Evolutionary conservation across 768 basidiomycete species (phyloP), one percentile per base, ranked within the genome.

Genomic region (Vararia minispora): DNA sequence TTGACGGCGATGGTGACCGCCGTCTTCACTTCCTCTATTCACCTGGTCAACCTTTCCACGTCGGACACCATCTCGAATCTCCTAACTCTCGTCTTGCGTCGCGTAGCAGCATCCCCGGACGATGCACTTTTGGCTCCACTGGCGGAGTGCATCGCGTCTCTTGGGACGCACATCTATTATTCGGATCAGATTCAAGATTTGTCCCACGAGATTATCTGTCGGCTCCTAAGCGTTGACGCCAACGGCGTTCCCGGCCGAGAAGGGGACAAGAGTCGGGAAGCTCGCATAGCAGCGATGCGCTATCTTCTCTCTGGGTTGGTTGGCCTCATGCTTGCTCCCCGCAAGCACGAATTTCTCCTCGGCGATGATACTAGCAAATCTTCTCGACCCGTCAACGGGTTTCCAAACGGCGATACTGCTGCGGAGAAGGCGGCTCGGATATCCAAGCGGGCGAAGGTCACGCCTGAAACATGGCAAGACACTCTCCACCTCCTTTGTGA

Each of bases 111-210:
- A 23, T 69, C 79, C 41, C 62, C 71, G 1, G 60, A 72, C 9
- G 89, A 92, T 48, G 43, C 65, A 6, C 63, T 89, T 8, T 61
- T 97, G 9, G 68, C 76, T 0, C 57, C 69, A 6, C 55, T 91
- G 36, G 80, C 91, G 6, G 68, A 76, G 39, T 82, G 83, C 52
- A 80, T 92, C 29, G 67, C 82, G 2, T 85, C 90, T 0, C 65
- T 97, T 9, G 89, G 89, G 25, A 77, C 82, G 9, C 90, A 94
- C 52, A 78, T 94, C 38, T 92, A 95, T 63, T 97, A 97, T 53
- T 83, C 88, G 27, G 92, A 95, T 57, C 92, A 97, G 59, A 88
- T 91, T 35, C 87, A 89, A 52, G 92, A 95, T 53, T 74, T 95
- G 30, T 76, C 87, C 2, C 79, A 76, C 39, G 91, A 92, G 56